Base-by-base conservation (phyloP, 2,329 filamentous ascomycete genomes). In the Penicillium sp. region DNA sequence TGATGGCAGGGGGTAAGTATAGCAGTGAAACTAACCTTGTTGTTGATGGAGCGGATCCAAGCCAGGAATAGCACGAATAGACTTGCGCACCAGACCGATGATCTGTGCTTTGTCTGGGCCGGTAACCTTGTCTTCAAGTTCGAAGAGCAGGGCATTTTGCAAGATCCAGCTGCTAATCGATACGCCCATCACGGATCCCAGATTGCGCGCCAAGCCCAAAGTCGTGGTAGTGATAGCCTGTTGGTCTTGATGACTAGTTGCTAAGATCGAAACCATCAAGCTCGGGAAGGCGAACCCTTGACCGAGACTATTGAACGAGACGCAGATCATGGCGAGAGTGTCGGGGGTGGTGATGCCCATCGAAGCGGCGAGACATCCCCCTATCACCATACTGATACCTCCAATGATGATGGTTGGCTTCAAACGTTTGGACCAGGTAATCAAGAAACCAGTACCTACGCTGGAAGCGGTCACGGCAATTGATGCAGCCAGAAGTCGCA, bases 121-220 rank as follows among this genome's bases (percentile, higher is more conserved):
- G 0, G 80, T 82, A 9, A 93, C 88, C 37, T 84, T 82, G 12
- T 73, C 65, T 4, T 85, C 76, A 5, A 94, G 81, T 66, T 88
- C 89, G 19, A 81, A 77, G 9, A 85, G 77, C 56, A 94, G 79
- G 0, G 86, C 83, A 70, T 92, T 92, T 78, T 94, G 91, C 64
- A 93, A 80, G 8, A 92, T 85, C 60, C 92, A 82, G 72, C 88
- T 91, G 67, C 87, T 90, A 56, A 84, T 80, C 0, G 90, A 87
- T 49, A 93, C 85, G n/a, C 91, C 91, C 71, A 93, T 82, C 0
- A 93, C 90, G 59, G 84, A 85, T 7, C 91, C 91, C 5, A 93
- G 76, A 61, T 86, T 87, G 58, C 91, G 84, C 86, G 89, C 92
- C 19, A 93, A 79, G 19, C 89, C 84, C 63, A 93, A 79, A 0